Base-by-base conservation (phyloP, 306 rosid species). In the Cucumis melo region DNA sequence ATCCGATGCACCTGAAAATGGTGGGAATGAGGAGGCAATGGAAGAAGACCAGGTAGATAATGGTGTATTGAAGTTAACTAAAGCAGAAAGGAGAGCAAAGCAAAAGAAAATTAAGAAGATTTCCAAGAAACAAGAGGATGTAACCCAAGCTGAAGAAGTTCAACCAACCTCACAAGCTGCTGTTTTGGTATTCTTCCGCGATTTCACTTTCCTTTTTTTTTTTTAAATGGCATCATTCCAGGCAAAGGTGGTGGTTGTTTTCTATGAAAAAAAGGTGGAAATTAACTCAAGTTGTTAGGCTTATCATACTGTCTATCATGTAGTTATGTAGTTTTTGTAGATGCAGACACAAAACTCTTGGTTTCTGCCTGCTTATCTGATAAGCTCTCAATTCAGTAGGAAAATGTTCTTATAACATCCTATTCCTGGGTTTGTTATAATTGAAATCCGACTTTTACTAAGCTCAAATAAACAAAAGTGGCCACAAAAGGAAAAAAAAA, bases 81-180 rank as follows among this genome's bases (percentile, higher is more conserved):
- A 94, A 85, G 89, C 91, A 41, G 99, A 92, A 78, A 90, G 75
- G 88, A 88, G 96, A 80, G 91, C 93, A 66, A 94, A 94, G 80
- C 91, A 86, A 23, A 94, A 94, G 80, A 92, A 90, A 84, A 59
- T 70, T 73, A 88, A 38, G 85, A 94, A 83, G 80, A 96, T 87
- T 85, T 87, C 80, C 10, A 94, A 89, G 74, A 92, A 94, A 50
- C 92, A 85, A 80, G 96, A 89, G 73, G 96, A 84, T 64, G 77
- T 50, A 79, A 79, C 81, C 20, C 67, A 77, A 78, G 78, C 56
- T 13, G 96, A 87, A 70, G 87, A 64, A 59, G 84, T 75, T 63
- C 81, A 86, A 78, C 86, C 85, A 84, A 84, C 90, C 29, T 85
- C 96, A 29, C 99, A 92, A 81, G 91, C 96, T 20, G 87, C 93